Percentiles rank a stretch among this genome's conserved stretches.
These are phyloP conservation scores for Trichoderma asperellum DNA, from an alignment of 2,329 filamentous ascomycete genomes.

Conservation along the genomic window DNA sequence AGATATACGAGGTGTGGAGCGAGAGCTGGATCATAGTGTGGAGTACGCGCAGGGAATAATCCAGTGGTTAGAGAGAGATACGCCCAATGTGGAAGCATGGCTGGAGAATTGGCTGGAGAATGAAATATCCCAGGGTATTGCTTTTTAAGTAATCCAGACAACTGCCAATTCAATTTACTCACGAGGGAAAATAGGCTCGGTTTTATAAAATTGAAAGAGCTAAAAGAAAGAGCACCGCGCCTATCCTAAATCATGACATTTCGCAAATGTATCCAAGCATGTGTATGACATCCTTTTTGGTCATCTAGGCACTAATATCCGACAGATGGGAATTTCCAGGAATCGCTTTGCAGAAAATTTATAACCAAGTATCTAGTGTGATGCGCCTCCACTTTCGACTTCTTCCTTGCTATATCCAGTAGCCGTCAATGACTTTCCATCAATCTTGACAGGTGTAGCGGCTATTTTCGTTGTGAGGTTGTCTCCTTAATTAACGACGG, in stretches of 20 bases:
- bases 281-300: neutral
- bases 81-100: neutral
- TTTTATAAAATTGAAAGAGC: too few species aligned
- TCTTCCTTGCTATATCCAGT: conserved; percentile 20
- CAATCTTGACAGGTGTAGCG: conserved; percentile 26
- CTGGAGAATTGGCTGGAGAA: neutral
- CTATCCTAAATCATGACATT: neutral
- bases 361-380: neutral
- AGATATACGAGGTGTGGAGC: neutral
- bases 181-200: too few species aligned
- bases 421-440: neutral
- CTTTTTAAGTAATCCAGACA: neutral
- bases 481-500: neutral
- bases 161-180: too few species aligned
- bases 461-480: conserved; percentile 31
- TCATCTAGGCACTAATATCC: neutral
- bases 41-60: neutral
- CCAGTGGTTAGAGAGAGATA: neutral
- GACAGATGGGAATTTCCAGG: neutral
- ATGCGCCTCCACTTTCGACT: conserved; percentile 9
- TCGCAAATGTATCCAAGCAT: neutral
- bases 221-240: neutral
- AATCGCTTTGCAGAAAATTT: neutral
- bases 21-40: neutral
- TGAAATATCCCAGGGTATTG: neutral